Conservation (phyloP, 208 protist genomes). For the Wallacemonas sp. region DNA sequence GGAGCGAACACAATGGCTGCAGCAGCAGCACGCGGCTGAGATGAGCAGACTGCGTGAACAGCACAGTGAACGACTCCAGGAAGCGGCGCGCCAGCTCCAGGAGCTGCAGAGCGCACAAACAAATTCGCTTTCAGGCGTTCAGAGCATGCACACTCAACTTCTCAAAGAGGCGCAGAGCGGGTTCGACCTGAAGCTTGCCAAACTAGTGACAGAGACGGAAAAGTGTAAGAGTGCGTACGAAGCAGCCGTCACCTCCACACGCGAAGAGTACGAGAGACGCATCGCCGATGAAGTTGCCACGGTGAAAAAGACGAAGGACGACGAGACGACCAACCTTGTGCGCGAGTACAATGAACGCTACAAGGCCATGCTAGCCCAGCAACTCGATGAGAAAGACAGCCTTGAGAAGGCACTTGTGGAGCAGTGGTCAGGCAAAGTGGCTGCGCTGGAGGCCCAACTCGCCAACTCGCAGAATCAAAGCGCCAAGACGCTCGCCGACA, state of each 20-base stretch:
- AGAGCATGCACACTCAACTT: constrained; percentile 22
- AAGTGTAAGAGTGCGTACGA: constrained; percentile 49
- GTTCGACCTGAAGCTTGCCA: constrained; percentile 34
- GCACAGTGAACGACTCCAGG: constrained; percentile 41
- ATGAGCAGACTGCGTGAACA: constrained; percentile 20
- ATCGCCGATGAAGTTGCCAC: constrained; percentile 35
- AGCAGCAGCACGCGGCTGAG: constrained; percentile 78
- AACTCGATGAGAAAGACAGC: constrained; percentile 79
- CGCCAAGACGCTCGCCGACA: constrained; percentile 16
- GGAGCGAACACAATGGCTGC: constrained; percentile 62
- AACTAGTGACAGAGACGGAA: constrained; percentile 34
- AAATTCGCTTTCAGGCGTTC: constrained; percentile 13
- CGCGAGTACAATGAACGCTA: constrained; percentile 93
- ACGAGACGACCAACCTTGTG: constrained; percentile 71
- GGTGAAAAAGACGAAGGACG: constrained; percentile 48
- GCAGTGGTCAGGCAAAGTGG: constrained; percentile 39
- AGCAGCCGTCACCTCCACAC: constrained; percentile 27
- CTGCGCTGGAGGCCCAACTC: constrained; percentile 30
- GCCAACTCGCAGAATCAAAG: constrained; percentile 12
- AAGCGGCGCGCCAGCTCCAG: constrained; percentile 55
- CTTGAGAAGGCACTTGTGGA: constrained; percentile 50
- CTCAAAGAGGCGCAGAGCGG: constrained; percentile 38
- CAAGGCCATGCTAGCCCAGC: constrained; percentile 90
- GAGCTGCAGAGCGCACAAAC: constrained; percentile 24
- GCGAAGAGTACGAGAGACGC: constrained; percentile 17